Evolutionary conservation across 441 rosid genomes (phyloP), one percentile per base, ranked within the genome.

Genomic region (Erodium moschatum): DNA sequence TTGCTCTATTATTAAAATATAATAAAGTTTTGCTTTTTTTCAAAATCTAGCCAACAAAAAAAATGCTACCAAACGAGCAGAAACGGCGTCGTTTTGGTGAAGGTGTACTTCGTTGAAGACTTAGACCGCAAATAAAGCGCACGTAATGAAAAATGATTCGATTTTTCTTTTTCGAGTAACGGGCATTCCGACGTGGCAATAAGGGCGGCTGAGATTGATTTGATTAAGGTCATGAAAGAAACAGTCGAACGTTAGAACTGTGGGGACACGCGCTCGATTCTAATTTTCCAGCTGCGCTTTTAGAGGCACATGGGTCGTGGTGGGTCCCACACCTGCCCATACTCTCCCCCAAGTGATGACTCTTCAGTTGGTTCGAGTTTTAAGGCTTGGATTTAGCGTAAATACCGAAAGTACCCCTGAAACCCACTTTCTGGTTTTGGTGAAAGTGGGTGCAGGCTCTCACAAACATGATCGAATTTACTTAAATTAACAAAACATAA

Each of bases 121-220:
- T 40, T 40, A 40, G 44, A 40, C 44, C 63, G 71, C 35, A 54
- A 58, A 54, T 58, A 69, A 68, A 68, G 64, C 63, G 70, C 62
- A 50, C 21, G 19, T 11, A 60, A 29, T 15, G 9, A 56, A 20
- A 20, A 13, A 6, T 1, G 19, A 19, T 19, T 18, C 9, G 54
- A 42, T 31, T 5, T 60, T 31, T 24, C 3, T 10, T 48, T 48
- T 13, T 15, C 0, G 65, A 7, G 44, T 44, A 69, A 69, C 71
- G 71, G 71, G 62, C 50, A 44, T 20, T 61, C 42, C 38, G 65
- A 69, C 71, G 71, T 69, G 71, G 71, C 71, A 35, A 10, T n/a
- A 27, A 10, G 33, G 24, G 20, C 63, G 63, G 63, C 27, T 10
- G 5, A 12, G 4, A 5, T 58, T 58, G 64, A 1, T 68, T 38